Evolutionary conservation across 1,139 yeast species (phyloP), one percentile per base, ranked within the genome.

Genomic region (Magnusiomyces tetraspermus): DNA sequence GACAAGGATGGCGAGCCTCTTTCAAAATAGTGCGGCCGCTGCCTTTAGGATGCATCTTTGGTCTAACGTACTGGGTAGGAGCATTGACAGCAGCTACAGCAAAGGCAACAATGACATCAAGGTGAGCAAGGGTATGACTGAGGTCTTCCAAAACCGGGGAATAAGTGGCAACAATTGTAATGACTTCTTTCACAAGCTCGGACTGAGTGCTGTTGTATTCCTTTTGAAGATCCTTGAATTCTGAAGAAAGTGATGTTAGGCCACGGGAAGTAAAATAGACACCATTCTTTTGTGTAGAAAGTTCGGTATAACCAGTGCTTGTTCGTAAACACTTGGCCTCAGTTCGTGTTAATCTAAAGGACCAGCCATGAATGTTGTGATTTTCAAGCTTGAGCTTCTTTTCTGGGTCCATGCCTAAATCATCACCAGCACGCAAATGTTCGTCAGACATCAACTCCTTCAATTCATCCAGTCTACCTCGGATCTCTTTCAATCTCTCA

Each of bases 241-340:
- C 79, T 47, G 73, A 72, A 8, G 90, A 79, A 46, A 83, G 72
- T n/a, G 73, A 71, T 46, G 78, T 75, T 58, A 92, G 72, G 58
- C 76, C 76, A 43, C 73, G 69, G 1, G 95, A 87, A 5, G 96
- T 87, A 71, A 92, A 92, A 66, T 76, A 88, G 1, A 90, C 92
- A 53, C 98, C 98, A 0, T 96, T 95, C 67, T 92, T 92, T 38
- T 88, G 95, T 0, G 97, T 89, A 52, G 89, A 87, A 36, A 90
- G 73, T 65, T 92, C 97, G 51, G 76, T 76, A 64, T 84, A 92
- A 49, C 77, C 76, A 6, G 70, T 61, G 23, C 71, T 69, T 43
- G 81, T 82, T 61, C 97, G 77, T 55, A 92, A 73, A 22, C 85
- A 84, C 11, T 82, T 75, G 2, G 96, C 90, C 64, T 90, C 97